Conservation (phyloP, 352 stramenopile genomes). For the Phytophthora syringae region DNA sequence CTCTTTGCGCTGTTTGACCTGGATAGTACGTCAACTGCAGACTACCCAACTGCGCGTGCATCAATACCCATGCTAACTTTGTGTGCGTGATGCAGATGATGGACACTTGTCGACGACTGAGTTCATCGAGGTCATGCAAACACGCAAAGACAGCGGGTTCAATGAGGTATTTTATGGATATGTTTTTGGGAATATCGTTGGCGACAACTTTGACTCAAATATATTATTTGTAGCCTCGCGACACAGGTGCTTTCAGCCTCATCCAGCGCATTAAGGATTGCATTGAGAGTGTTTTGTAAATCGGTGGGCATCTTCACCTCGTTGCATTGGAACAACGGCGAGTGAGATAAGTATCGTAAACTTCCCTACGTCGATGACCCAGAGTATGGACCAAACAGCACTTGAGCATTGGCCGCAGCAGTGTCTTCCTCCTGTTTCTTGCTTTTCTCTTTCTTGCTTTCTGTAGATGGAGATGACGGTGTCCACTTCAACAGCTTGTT, state of each 20-base stretch:
- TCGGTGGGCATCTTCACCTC: neutral
- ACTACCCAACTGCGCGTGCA: neutral
- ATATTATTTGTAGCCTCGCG: constrained; percentile 54
- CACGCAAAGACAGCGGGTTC: constrained; percentile 83
- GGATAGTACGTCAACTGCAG: constrained; percentile 50
- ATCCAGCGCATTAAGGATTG: constrained; percentile 70
- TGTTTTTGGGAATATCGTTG: neutral
- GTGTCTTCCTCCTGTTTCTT: constrained; percentile 67
- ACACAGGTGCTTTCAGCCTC: constrained; percentile 79
- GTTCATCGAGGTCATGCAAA: constrained; percentile 90
- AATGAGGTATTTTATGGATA: constrained; percentile 61
- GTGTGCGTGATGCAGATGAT: constrained; percentile 49
- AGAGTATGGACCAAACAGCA: constrained; percentile 83
- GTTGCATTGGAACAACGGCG: constrained; percentile 21
- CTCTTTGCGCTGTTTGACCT: constrained; percentile 86
- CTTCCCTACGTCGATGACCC: constrained; percentile 35
- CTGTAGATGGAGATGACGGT: constrained; percentile 37
- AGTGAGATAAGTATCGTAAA: neutral
- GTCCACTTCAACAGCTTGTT: constrained; percentile 89
- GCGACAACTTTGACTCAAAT: neutral
- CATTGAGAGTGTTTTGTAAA: constrained; percentile 56
- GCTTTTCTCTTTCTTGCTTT: constrained; percentile 70
- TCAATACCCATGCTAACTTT: neutral
- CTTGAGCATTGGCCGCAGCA: constrained; percentile 64
- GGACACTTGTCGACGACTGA: constrained; percentile 80